phyloP scores from a whole-genome alignment of 768 basidiomycete genomes.

The Pisolithus sp. region DNA sequence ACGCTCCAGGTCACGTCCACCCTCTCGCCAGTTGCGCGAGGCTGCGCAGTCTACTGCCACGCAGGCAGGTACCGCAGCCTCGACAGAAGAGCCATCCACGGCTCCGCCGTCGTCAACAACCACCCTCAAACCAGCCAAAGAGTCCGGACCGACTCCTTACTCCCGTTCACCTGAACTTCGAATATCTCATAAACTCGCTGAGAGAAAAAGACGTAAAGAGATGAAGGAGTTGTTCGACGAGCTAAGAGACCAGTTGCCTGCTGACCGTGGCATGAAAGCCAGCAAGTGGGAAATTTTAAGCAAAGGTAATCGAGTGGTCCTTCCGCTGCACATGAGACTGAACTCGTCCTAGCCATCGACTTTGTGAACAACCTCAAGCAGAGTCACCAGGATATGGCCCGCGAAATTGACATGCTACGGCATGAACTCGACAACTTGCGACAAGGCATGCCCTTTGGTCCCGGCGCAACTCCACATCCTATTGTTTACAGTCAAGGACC shows the following conservation, averaged over 20 bases:
- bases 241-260: conserved; percentile 85
- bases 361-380: conserved; percentile 77
- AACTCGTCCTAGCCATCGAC: conserved; percentile 62
- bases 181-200: conserved; percentile 94
- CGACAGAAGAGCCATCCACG: conserved; percentile 36
- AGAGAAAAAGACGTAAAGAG: conserved; percentile 94
- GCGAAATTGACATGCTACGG: conserved; percentile 73
- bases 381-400: conserved; percentile 65
- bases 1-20: conserved; percentile 65
- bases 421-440: conserved; percentile 65
- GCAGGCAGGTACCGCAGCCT: conserved; percentile 30
- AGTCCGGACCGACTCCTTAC: conserved; percentile 68
- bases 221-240: conserved; percentile 99
- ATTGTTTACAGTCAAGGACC: conserved; percentile 48
- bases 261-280: conserved; percentile 90
- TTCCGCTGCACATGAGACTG: conserved; percentile 1
- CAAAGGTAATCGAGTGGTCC: conserved; percentile 54
- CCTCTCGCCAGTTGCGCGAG: conserved; percentile 52
- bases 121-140: conserved; percentile 36
- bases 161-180: conserved; percentile 92
- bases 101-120: conserved; percentile 31
- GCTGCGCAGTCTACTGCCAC: conserved; percentile 35
- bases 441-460: conserved; percentile 50
- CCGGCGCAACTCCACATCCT: conserved; percentile 42
- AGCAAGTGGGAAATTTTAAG: conserved; percentile 99